Percentiles rank a stretch among this genome's conserved stretches.
These are phyloP conservation scores for Candida qinlingensis DNA, from an alignment of 805 yeast genomes.

Conservation along the genomic window DNA sequence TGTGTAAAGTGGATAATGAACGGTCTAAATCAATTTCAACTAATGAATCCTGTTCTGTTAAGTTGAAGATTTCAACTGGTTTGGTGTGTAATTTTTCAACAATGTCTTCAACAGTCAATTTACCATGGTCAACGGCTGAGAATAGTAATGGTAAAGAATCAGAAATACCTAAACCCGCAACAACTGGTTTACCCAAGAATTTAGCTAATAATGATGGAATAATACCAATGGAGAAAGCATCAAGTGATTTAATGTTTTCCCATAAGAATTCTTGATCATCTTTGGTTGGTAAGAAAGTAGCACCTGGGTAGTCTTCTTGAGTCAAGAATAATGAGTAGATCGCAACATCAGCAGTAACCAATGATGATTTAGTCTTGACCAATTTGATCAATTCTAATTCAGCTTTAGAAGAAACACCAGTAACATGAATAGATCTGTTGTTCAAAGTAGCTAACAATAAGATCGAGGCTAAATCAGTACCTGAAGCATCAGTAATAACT, in stretches of 20 bases:
- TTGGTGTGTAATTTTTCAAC: slow-evolving; percentile 68
- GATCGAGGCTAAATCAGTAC: slow-evolving; percentile 90
- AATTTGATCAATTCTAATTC: slow-evolving; percentile 80
- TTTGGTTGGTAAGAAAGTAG: slow-evolving; percentile 69
- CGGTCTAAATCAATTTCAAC: slow-evolving; percentile 86
- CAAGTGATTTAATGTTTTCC: slow-evolving; percentile 67
- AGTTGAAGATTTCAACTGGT: slow-evolving; percentile 77
- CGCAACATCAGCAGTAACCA: slow-evolving; percentile 86
- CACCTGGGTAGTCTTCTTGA: slow-evolving; percentile 65
- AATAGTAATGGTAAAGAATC: slow-evolving; percentile 80
- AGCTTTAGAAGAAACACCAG: slow-evolving; percentile 74
- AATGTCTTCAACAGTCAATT: slow-evolving; percentile 68
- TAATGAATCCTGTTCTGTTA: slow-evolving; percentile 72
- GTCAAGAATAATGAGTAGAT: slow-evolving; percentile 74
- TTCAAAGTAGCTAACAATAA: slow-evolving; percentile 84
- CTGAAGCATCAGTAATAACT: slow-evolving; percentile 85
- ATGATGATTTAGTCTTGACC: slow-evolving; percentile 76
- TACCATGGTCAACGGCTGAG: slow-evolving; percentile 71
- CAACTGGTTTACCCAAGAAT: slow-evolving; percentile 52
- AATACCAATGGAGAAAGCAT: slow-evolving; percentile 82
- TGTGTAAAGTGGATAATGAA: slow-evolving; percentile 36
- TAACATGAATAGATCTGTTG: slow-evolving; percentile 79
- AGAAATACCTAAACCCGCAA: slow-evolving; percentile 71
- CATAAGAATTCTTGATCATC: slow-evolving; percentile 81
- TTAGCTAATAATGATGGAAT: slow-evolving; percentile 70